Conservation (phyloP, 140 eudicot species). For the Artemisia princeps region DNA sequence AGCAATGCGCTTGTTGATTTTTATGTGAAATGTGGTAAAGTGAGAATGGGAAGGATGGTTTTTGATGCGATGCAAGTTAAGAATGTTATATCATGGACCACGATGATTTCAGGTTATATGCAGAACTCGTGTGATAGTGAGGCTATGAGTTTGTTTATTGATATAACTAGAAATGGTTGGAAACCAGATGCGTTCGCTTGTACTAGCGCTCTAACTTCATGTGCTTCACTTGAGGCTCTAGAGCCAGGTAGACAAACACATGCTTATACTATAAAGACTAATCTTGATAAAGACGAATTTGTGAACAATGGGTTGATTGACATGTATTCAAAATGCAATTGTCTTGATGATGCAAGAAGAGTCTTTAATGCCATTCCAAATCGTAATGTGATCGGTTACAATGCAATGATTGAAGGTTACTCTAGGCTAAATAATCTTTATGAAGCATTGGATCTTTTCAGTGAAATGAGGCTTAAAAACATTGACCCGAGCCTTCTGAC, state of each 20-base stretch:
- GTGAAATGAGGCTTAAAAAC: conserved; percentile 46
- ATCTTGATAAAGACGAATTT: conserved; percentile 55
- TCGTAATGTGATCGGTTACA: conserved; percentile 45
- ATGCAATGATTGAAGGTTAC: conserved; percentile 78
- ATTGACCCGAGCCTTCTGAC: conserved; percentile 51
- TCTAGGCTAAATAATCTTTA: conserved; percentile 36
- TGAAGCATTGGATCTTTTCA: conserved; percentile 58
- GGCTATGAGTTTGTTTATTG: conserved; percentile 40
- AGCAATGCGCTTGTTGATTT: conserved; percentile 59
- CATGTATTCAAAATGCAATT: conserved; percentile 66
- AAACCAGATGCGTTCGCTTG: conserved; percentile 65
- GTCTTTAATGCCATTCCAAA: conserved; percentile 31
- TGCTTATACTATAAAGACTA: conserved; percentile 43
- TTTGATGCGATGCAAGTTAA: conserved; percentile 51
- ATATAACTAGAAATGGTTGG: conserved; percentile 52
- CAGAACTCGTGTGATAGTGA: conserved; percentile 50
- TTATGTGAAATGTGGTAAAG: conserved; percentile 56
- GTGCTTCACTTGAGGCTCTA: conserved; percentile 59
- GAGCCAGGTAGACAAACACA: conserved; percentile 58
- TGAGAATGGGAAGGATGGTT: conserved; percentile 33
- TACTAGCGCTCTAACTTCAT: conserved; percentile 55
- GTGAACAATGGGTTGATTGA: conserved; percentile 62
- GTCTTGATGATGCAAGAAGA: conserved; percentile 49
- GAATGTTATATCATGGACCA: conserved; percentile 64
- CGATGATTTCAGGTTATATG: conserved; percentile 79